Percentiles rank a stretch among this genome's conserved stretches.
phyloP scores from a whole-genome alignment of 2,329 filamentous ascomycete species.

The Pseudogymnoascus sp. region DNA sequence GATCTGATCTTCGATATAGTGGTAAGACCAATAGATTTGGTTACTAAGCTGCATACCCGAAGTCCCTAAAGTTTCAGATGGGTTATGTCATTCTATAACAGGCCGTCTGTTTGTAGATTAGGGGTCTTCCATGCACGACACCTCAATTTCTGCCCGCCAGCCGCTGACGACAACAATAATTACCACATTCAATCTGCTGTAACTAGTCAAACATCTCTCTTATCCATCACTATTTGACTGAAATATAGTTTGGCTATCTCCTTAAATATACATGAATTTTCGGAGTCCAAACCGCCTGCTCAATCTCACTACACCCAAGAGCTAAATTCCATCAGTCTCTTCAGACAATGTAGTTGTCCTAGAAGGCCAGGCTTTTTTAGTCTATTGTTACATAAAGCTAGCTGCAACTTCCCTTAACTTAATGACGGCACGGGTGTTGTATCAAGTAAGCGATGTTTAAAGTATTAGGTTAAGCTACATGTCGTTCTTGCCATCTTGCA shows the following conservation, averaged over 20 bases:
- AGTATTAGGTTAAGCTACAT: not conserved
- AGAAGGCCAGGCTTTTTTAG: not conserved
- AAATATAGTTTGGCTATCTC: not conserved
- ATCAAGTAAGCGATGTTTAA: not conserved
- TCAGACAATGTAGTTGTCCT: not conserved
- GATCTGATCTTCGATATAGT: not conserved
- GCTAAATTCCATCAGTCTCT: not conserved
- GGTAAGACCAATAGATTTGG: not conserved
- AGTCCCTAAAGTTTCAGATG: not conserved
- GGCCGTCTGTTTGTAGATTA: not conserved
- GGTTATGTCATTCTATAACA: not conserved
- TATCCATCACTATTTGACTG: not conserved
- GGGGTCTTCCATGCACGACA: not conserved
- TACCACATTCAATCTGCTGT: not conserved
- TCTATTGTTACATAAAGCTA: not conserved
- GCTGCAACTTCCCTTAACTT: not conserved
- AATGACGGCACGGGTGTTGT: not conserved
- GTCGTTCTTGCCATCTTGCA: not conserved
- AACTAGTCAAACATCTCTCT: not conserved
- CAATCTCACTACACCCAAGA: not conserved
- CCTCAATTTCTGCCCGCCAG: not conserved
- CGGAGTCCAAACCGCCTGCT: not conserved
- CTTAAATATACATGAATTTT: not conserved
- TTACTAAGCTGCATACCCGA: not conserved
- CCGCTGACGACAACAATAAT: not conserved